A percentile compares a stretch with the other conserved stretches of the same genome.
These are phyloP conservation scores for Stemphylium beticola DNA, from an alignment of 2,329 filamentous ascomycete species.

Conservation along the genomic window DNA sequence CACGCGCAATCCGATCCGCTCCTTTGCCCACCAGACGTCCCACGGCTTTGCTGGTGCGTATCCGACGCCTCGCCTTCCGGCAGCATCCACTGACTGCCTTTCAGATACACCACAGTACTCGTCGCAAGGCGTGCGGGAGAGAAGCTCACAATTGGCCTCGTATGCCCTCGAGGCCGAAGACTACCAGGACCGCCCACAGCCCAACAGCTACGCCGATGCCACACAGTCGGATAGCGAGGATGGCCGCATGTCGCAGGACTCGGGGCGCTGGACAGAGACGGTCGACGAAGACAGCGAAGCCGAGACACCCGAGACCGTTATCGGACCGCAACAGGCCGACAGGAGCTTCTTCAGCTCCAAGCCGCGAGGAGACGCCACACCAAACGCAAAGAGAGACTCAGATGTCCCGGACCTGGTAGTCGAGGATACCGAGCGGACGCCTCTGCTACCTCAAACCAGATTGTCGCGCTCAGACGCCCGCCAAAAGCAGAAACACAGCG, in stretches of 20 bases:
- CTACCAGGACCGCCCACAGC: slow-evolving; percentile 36
- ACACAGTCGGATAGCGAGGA: slow-evolving; percentile 29
- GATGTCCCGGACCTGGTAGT: slow-evolving; percentile 32
- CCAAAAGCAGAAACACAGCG: slow-evolving; percentile 19
- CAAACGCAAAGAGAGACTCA: slow-evolving; percentile 4
- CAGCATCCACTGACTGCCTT: slow-evolving; percentile 43
- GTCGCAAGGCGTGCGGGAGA: slow-evolving; percentile 76
- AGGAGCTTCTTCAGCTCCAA: slow-evolving; percentile 35
- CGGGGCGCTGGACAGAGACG: slow-evolving; percentile 53
- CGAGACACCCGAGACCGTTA: slow-evolving; percentile 54
- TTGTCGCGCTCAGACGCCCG: slow-evolving; percentile 32
- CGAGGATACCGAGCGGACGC: slow-evolving; percentile 44
- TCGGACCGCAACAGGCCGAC: slow-evolving; percentile 23
- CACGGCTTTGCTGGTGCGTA: slow-evolving; percentile 64
- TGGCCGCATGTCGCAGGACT: slow-evolving; percentile 37
- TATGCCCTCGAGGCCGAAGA: slow-evolving; percentile 66
- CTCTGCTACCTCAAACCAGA: slow-evolving; percentile 47
- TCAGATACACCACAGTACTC: slow-evolving; percentile 76
- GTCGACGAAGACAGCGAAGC: slow-evolving; percentile 69
- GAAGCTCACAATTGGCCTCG: slow-evolving; percentile 84
- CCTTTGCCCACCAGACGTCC: slow-evolving; percentile 71
- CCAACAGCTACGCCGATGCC: slow-evolving; percentile 34
- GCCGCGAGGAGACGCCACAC: slow-evolving; percentile 4
- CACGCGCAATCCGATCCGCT: slow-evolving; percentile 68
- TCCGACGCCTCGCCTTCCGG: background rate